Base-by-base conservation (phyloP, 768 basidiomycete species). In the Mrakia gelida region DNA sequence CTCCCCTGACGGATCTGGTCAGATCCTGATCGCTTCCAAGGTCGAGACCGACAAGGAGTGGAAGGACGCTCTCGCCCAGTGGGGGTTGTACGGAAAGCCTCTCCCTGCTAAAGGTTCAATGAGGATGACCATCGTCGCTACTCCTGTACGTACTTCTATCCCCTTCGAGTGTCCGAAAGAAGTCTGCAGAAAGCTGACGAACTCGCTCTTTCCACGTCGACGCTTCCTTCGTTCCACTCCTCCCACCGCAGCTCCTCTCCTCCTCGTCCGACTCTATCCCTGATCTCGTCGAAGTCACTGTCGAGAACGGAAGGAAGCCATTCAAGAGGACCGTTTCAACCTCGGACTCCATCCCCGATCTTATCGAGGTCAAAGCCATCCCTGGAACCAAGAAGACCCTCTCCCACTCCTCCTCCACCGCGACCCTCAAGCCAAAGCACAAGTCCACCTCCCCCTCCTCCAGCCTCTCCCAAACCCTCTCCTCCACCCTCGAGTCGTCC, bases 11-110 rank as follows among this genome's bases (percentile, higher is more conserved):
- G 38, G 68, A 32, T 28, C 16, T 43, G 76, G 76, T 28, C 34
- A 61, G 59, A 71, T 72, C 43, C 70, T 77, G 21, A 23, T 77
- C 56, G 71, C 76, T 18, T 45, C 54, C 49, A 34, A 32, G 30
- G 26, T 67, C 49, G 3, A 30, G 43, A 26, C 23, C 65, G 75
- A 67, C 10, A 8, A 65, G 6, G 63, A 65, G 45, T 34, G 67
- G 45, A 67, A 68, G 63, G 23, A 18, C 3, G 63, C 28, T 6
- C 65, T 70, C 41, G 34, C 67, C 7, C 10, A 18, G 1, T 70
- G 67, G 67, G 41, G 41, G 0, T 32, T 73, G 18, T 73, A 73
- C 54, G 73, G 73, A 7, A 59, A 32, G 23, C 54, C 73, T 13
- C 56, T 73, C 21, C 54, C 73, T 43, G 16, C 73, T n/a, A 73